Conservation (phyloP, 192 early-diverging fungal genomes). For the Helicostylum pulchrum region DNA sequence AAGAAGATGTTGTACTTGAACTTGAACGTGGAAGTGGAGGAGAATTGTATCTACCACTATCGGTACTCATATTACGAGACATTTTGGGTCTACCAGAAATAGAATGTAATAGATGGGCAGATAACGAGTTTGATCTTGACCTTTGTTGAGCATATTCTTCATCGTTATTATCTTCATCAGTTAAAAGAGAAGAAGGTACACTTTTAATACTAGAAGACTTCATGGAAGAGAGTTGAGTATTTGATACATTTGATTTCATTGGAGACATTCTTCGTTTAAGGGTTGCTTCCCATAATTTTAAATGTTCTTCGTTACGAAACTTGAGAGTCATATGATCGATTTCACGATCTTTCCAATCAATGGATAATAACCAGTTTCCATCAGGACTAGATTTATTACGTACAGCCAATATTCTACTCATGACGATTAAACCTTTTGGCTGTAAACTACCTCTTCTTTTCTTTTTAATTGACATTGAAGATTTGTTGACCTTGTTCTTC, state of each 20-base stretch:
- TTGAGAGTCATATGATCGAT: constrained; percentile 87
- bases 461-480: constrained; percentile 50
- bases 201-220: constrained; percentile 21
- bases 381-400: constrained; percentile 8
- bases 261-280: constrained; percentile 56
- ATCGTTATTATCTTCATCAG: constrained; percentile 30
- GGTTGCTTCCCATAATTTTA: constrained; percentile 82
- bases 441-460: constrained; percentile 60
- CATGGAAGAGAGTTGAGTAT: constrained; percentile 35
- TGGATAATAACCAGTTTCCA: constrained; percentile 53
- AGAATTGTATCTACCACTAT: constrained; percentile 13
- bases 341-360: constrained; percentile 85
- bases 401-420: constrained; percentile 65
- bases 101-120: constrained; percentile 3
- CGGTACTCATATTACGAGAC: background rate
- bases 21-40: constrained; percentile 16
- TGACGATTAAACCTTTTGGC: constrained; percentile 85
- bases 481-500: constrained; percentile 41
- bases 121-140: constrained; percentile 19
- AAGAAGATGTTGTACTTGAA: constrained; percentile 3
- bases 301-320: constrained; percentile 88
- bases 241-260: constrained; percentile 40
- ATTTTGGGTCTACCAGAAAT: constrained; percentile 1
- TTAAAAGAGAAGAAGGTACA: constrained; percentile 16
- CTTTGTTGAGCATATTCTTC: constrained; percentile 27